Conservation (phyloP, 1,139 yeast genomes). For the Citeromyces hawaiiensis region DNA sequence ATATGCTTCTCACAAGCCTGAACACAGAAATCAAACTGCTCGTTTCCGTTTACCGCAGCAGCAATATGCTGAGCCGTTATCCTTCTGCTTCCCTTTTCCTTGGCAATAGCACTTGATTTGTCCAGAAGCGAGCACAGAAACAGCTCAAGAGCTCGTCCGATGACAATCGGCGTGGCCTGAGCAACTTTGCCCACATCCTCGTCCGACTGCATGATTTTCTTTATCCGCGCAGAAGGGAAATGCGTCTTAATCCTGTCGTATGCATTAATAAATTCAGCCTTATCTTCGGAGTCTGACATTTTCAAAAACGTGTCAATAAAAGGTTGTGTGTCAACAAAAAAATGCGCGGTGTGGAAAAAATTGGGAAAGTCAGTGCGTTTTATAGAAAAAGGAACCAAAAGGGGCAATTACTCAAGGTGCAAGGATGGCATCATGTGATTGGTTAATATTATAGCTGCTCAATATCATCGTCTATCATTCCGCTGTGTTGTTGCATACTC, state of each 20-base stretch:
- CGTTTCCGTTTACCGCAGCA: conserved; percentile 74
- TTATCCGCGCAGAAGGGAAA: conserved; percentile 94
- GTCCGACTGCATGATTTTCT: conserved; percentile 94
- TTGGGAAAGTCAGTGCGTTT: background rate
- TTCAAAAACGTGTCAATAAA: background rate
- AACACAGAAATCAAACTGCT: conserved; percentile 82
- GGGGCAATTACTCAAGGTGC: background rate
- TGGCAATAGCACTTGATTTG: conserved; percentile 71
- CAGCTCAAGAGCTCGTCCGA: conserved; percentile 86
- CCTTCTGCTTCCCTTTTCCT: conserved; percentile 62
- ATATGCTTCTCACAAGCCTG: conserved; percentile 53
- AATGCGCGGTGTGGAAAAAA: background rate
- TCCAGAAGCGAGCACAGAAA: conserved; percentile 86
- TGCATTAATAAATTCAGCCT: background rate
- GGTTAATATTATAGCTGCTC: conserved; percentile 6
- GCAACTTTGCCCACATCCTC: conserved; percentile 98
- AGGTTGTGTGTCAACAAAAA: background rate
- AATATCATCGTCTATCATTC: conserved; percentile 26
- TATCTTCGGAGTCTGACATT: background rate
- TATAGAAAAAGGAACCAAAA: background rate
- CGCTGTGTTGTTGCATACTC: conserved; percentile 47
- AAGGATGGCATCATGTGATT: background rate
- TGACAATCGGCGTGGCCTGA: conserved; percentile 94
- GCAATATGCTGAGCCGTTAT: conserved; percentile 77
- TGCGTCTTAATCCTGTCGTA: conserved; percentile 61